Evolutionary conservation across 768 basidiomycete genomes (phyloP), one percentile per base, ranked within the genome.

Genomic region (Pleurotus citrinopileatus): DNA sequence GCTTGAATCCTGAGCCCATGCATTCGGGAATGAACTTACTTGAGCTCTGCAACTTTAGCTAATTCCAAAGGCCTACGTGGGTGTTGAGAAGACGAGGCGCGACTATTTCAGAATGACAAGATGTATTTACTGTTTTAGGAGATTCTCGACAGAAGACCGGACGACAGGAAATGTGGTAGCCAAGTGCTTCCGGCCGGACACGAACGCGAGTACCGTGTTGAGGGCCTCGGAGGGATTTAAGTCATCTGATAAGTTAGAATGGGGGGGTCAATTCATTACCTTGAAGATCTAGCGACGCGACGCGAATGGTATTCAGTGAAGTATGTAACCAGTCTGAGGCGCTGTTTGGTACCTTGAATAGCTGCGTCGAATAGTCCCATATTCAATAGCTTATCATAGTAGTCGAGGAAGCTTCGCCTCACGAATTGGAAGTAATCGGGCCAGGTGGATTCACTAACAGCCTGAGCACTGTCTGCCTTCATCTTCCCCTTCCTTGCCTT

Each of bases 131-230:
- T 83, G 76, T 62, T 90, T 89, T 17, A 94, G 67, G 6, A 94
- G 73, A 43, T 79, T 74, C 71, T 95, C 92, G 0, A 92, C 91
- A n/a, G 90, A 91, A 12, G 80, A 76, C 38, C 87, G 79, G 22
- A 94, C 76, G 2, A 83, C 79, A 4, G 83, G 74, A 61, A 94
- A 95, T 0, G 90, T 94, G 5, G 82, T 85, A 5, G 91, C 88
- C 28, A 95, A 67, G 58, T 89, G 82, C 59, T 90, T 89, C 57
- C 90, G 78, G 0, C 90, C 85, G 2, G 90, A 89, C 34, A 92
- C 79, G 62, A 96, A 96, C 0, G 89, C 92, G 36, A 94, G 78
- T 3, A 96, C 90, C 12, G 92, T 91, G 60, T 94, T 95, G 43
- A 95, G 72, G 8, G 92, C 90, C 90, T 95, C 52, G 54, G 15